Conservation (phyloP, 2,329 filamentous ascomycete species). For the Ophiostoma ips region DNA sequence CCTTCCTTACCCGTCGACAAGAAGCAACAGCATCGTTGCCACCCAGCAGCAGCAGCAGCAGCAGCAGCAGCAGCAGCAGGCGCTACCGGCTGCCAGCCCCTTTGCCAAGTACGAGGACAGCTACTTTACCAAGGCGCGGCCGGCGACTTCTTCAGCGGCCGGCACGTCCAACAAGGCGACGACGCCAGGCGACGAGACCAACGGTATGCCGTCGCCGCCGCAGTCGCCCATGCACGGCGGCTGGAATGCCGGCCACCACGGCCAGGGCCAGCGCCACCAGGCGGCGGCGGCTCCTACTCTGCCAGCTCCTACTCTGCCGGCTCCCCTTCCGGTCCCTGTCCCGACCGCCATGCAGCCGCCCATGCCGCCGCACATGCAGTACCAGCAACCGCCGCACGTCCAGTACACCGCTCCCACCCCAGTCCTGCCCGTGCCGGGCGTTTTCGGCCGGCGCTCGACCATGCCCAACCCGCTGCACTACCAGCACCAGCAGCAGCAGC, state of each 20-base stretch:
- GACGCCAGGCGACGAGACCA: neutral
- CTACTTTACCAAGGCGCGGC: constrained; percentile 7
- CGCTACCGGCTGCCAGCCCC: neutral
- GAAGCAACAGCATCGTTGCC: neutral
- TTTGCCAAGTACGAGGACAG: constrained; percentile 7
- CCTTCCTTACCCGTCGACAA: neutral
- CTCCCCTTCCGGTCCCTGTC: constrained; percentile 5
- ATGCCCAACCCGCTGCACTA: neutral
- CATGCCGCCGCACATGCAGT: neutral
- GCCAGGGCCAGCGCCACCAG: too few relatives aligned
- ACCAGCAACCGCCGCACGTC: neutral
- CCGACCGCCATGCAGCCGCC: constrained; percentile 6
- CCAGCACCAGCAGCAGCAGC: constrained; percentile 1
- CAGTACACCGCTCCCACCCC: neutral
- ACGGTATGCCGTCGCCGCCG: constrained; percentile 12
- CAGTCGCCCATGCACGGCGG: constrained; percentile 10
- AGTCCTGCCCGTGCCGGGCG: constrained; percentile 9
- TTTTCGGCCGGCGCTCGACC: neutral
- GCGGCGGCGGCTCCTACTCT: neutral
- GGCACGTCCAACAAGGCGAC: neutral
- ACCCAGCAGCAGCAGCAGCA: neutral
- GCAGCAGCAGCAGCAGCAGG: too few relatives aligned
- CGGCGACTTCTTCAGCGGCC: neutral
- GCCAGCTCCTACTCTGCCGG: constrained; percentile 1
- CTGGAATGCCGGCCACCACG: neutral